Conservation (phyloP, 257 asterid genomes). For the Solanum piurae region DNA sequence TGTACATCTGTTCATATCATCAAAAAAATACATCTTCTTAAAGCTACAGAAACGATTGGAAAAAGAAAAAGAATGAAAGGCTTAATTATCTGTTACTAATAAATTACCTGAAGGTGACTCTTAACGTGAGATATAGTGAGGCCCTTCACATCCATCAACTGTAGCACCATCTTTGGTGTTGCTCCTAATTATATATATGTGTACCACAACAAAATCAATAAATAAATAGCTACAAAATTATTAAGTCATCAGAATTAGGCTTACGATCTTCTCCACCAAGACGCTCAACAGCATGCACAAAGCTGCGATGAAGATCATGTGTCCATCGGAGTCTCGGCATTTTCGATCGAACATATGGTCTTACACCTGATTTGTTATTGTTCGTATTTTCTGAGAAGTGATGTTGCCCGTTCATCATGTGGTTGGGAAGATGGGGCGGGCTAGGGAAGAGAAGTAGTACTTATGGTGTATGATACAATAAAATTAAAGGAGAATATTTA, state of each 20-base stretch:
- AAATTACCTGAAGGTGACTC: conserved; percentile 71
- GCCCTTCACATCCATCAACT: conserved; percentile 70
- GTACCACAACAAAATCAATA: not conserved
- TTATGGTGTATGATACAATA: too few species aligned
- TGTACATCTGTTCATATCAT: conserved; percentile 49
- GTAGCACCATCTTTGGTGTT: conserved; percentile 73
- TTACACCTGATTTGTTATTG: conserved; percentile 8
- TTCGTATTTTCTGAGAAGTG: not conserved
- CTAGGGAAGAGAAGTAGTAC: not conserved
- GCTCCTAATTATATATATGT: conserved; percentile 31
- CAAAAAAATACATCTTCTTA: not conserved
- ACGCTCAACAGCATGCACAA: conserved; percentile 51
- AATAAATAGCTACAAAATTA: not conserved
- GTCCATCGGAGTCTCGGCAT: conserved; percentile 66
- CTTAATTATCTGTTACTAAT: not conserved
- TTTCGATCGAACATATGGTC: conserved; percentile 56
- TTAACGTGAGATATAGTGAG: conserved; percentile 64
- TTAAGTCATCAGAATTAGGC: not conserved
- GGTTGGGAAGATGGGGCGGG: not conserved
- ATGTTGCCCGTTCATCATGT: not conserved
- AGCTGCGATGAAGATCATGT: conserved; percentile 49
- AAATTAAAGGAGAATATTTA: not conserved
- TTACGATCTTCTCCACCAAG: conserved; percentile 78
- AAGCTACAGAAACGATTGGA: not conserved
- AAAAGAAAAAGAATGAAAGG: not conserved